Conservation (phyloP, 495 filamentous ascomycete species). For the Penicillium daleae region DNA sequence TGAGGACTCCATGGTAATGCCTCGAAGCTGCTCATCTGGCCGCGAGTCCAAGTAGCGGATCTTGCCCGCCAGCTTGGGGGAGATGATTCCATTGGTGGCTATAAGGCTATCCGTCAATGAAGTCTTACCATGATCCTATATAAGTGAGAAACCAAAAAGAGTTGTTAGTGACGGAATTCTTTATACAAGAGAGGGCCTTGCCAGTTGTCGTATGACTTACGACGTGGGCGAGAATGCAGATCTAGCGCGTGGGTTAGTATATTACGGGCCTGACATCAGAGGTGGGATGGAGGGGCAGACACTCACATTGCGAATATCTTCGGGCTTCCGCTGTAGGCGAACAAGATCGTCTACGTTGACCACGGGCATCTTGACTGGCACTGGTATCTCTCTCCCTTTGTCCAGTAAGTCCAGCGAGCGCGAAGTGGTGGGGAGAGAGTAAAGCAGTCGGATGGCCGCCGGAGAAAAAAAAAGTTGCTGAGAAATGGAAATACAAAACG, state of each 20-base stretch:
- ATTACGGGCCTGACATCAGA: conserved; percentile 29
- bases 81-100: conserved; percentile 99
- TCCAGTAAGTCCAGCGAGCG: conserved; percentile 11
- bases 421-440: conserved; percentile 22
- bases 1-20: conserved; percentile 99
- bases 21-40: conserved; percentile 94
- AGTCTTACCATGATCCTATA: conserved; percentile 92
- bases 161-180: not conserved
- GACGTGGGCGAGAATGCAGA: conserved; percentile 96
- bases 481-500: conserved; percentile 23
- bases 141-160: conserved; percentile 6
- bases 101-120: conserved; percentile 96
- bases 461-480: conserved; percentile 34
- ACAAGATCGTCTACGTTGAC: conserved; percentile 86
- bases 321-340: conserved; percentile 77
- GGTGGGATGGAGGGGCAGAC: conserved; percentile 41
- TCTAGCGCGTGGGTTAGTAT: conserved; percentile 60
- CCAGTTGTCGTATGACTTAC: conserved; percentile 58
- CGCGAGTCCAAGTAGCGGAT: conserved; percentile 97
- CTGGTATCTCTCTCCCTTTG: conserved; percentile 20
- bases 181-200: not conserved
- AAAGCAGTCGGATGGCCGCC: conserved; percentile 16
- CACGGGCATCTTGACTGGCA: conserved; percentile 72
- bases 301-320: conserved; percentile 86
- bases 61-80: conserved; percentile 94